Base-by-base conservation (phyloP, 495 filamentous ascomycete species). In the Neurospora hispaniola region DNA sequence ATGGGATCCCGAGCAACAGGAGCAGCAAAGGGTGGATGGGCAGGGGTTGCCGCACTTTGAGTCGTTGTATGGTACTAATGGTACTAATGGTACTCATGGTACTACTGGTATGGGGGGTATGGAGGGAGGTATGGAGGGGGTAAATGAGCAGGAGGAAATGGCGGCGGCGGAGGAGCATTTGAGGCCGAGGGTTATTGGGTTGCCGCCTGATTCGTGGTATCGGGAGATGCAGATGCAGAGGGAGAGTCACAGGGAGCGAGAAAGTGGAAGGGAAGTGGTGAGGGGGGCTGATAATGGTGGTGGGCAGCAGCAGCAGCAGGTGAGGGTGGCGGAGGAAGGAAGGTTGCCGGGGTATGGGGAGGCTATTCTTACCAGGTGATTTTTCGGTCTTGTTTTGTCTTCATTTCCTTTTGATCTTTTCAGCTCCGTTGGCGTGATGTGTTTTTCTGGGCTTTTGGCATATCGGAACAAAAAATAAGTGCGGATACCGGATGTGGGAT, bases 161-260 rank as follows among this genome's bases (percentile, higher is more conserved):
- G 78, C 79, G 1, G 81, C 79, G 59, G 83, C 82, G 1, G 86
- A 89, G 31, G 85, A 81, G 62, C 85, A 83, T 70, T 73, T 89
- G 38, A 77, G 78, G 46, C 88, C 88, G 16, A 79, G 85, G 69
- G 75, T 83, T 7, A 71, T 88, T 18, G 79, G 79, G 31, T 73
- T 80, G 9, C 83, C 80, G 14, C 74, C 74, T 2, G 69, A 78
- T 8, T 71, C 76, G 16, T 79, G 75, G 40, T 48, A 73, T 27
- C 71, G 66, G 42, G 43, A 46, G 31, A 35, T 2, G 54, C 54
- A 35, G 14, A 66, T 31, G 54, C n/a, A 54, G 23, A 62, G 54
- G 6, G 5, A 5, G 12, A 4, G 20, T 5, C 20, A 54, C 8
- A 62, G 20, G 20, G 46, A 54, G 46, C 1, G 43, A 9, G 54